These are phyloP conservation scores for Chrysophaeum taylorii DNA, from an alignment of 352 stramenopile genomes.

Conservation along the genomic window DNA sequence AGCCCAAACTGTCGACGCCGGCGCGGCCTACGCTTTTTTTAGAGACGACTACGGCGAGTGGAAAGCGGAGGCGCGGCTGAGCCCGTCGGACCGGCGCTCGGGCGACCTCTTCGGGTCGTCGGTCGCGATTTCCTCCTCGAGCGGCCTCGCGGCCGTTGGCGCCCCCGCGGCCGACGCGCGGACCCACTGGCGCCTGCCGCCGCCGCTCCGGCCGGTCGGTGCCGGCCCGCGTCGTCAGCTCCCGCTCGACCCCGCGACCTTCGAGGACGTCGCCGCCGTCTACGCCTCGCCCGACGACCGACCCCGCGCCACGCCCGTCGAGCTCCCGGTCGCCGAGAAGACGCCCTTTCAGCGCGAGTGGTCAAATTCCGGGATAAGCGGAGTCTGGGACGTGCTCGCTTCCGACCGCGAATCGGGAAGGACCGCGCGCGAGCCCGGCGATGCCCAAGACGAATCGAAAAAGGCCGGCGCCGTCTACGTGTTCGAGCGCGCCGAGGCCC, in stretches of 20 bases:
- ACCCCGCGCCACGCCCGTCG: neutral
- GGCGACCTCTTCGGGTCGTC: conserved; percentile 57
- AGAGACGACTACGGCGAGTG: conserved; percentile 27
- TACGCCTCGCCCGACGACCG: neutral
- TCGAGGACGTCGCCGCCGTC: neutral
- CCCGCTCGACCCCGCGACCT: neutral
- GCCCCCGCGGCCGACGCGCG: conserved; percentile 29
- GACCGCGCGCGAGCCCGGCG: conserved; percentile 17
- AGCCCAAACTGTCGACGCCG: conserved; percentile 39
- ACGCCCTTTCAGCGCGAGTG: too few species aligned
- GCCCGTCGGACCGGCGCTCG: conserved; percentile 52
- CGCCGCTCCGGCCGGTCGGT: neutral
- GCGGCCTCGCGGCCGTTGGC: conserved; percentile 60
- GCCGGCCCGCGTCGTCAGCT: neutral
- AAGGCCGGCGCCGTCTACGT: conserved; percentile 45
- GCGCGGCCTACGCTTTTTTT: conserved; percentile 45
- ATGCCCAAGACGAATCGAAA: conserved; percentile 27
- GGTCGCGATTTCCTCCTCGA: conserved; percentile 44
- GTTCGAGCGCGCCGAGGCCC: conserved; percentile 34
- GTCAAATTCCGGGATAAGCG: conserved; percentile 26
- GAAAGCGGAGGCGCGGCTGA: conserved; percentile 12
- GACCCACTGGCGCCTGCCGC: neutral
- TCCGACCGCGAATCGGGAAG: conserved; percentile 25
- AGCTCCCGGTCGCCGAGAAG: neutral
- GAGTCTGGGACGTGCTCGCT: conserved; percentile 29